Evolutionary conservation across 345 rosid species (phyloP).

Genomic region (rapeseed (Brassica napus)): Da-Ae NC_063436.1:12834501-12835000

Average conservation of each 20-base stretch:
- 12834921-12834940: slow-evolving; percentile 11
- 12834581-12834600: slow-evolving; percentile 60
- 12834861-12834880: slow-evolving; percentile 35
- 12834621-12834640: slow-evolving; percentile 58
- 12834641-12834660: slow-evolving; percentile 17
- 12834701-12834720: neutral
- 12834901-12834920: slow-evolving; percentile 17
- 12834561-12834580: neutral
- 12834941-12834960: slow-evolving; percentile 30
- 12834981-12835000: slow-evolving; percentile 34
- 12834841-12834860: slow-evolving; percentile 61
- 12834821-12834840: slow-evolving; percentile 46
- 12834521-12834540: slow-evolving; percentile 65
- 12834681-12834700: slow-evolving; percentile 51
- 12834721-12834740: neutral
- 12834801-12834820: slow-evolving; percentile 25
- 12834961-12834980: slow-evolving; percentile 41
- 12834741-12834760: neutral
- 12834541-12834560: slow-evolving; percentile 29
- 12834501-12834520: slow-evolving; percentile 65
- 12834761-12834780: slow-evolving; percentile 41
- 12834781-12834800: slow-evolving; percentile 29
- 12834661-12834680: slow-evolving; percentile 50
- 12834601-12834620: slow-evolving; percentile 58
- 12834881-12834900: slow-evolving; percentile 4